phyloP scores from a whole-genome alignment of 345 rosid genomes.

The Angophora floribunda region DNA sequence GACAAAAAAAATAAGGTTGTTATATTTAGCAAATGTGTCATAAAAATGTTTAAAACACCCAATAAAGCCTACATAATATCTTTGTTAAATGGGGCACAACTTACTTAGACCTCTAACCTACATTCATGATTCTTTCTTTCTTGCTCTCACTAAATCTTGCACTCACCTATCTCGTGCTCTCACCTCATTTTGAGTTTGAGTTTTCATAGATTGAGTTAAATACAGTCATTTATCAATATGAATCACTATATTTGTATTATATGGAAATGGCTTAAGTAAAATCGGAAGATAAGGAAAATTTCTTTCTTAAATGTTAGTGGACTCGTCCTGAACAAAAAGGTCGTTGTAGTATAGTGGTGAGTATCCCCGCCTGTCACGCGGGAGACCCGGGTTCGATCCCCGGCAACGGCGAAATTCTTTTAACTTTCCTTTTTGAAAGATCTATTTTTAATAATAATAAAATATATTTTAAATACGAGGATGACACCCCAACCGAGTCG shows the following conservation, averaged over 20 bases:
- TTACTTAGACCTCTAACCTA: background rate
- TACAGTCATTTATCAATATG: too few species aligned
- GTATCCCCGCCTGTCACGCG: constrained; percentile 94
- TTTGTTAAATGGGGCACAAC: background rate
- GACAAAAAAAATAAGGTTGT: background rate
- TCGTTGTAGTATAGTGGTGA: constrained; percentile 92
- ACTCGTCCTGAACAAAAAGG: background rate
- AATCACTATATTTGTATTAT: too few species aligned
- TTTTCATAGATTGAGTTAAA: too few species aligned
- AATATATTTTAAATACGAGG: too few species aligned
- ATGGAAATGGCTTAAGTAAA: too few species aligned
- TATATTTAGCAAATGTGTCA: background rate
- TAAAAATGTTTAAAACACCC: too few species aligned
- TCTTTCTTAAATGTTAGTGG: too few species aligned
- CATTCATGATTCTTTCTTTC: background rate
- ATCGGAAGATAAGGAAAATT: too few species aligned
- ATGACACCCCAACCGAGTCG: constrained; percentile 4
- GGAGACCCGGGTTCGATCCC: constrained; percentile 97
- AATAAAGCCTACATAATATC: too few species aligned
- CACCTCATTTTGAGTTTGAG: background rate
- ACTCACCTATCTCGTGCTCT: fast-evolving
- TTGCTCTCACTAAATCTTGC: too few species aligned
- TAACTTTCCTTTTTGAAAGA: background rate
- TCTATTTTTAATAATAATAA: too few species aligned
- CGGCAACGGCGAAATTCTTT: constrained; percentile 54